Evolutionary conservation across 768 basidiomycete genomes (phyloP).

Genomic region (Trichaptum fuscoviolaceum): DNA sequence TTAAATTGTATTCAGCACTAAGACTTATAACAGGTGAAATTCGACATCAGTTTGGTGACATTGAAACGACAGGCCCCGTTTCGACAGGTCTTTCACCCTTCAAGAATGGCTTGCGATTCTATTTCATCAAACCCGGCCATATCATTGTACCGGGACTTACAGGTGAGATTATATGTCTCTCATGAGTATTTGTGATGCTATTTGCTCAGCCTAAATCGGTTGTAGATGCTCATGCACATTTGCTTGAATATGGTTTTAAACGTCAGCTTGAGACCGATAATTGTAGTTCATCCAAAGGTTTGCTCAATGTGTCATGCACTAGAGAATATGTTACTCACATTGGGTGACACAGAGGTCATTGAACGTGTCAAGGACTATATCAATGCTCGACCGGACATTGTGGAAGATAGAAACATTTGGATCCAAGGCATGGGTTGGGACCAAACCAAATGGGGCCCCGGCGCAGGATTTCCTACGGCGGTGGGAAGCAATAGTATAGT

Average conservation of each 20-base stretch:
- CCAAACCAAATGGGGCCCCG: constrained; percentile 68
- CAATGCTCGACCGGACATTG: constrained; percentile 47
- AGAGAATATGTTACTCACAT: not conserved
- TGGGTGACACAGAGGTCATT: constrained; percentile 49
- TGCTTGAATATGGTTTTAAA: constrained; percentile 70
- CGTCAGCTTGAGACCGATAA: constrained; percentile 58
- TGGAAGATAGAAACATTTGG: constrained; percentile 54
- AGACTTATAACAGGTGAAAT: constrained; percentile 3
- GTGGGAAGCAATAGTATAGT: constrained; percentile 35
- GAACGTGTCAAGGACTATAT: constrained; percentile 57
- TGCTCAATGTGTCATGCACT: not conserved
- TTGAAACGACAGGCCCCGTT: constrained; percentile 13
- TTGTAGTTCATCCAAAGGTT: constrained; percentile 56
- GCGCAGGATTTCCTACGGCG: constrained; percentile 62
- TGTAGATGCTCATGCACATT: constrained; percentile 76
- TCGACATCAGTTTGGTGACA: constrained; percentile 12
- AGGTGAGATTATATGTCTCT: constrained; percentile 34
- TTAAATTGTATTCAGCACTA: not conserved
- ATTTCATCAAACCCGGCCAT: constrained; percentile 27
- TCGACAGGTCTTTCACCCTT: constrained; percentile 12
- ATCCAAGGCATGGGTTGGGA: constrained; percentile 92
- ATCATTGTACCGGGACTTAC: constrained; percentile 70
- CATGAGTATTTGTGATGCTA: not conserved
- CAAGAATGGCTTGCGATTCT: constrained; percentile 19
- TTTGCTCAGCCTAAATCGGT: not conserved